Evolutionary conservation across 2,329 filamentous ascomycete genomes (phyloP), one percentile per base, ranked within the genome.

Genomic region (Lecanicillium sp.): DNA sequence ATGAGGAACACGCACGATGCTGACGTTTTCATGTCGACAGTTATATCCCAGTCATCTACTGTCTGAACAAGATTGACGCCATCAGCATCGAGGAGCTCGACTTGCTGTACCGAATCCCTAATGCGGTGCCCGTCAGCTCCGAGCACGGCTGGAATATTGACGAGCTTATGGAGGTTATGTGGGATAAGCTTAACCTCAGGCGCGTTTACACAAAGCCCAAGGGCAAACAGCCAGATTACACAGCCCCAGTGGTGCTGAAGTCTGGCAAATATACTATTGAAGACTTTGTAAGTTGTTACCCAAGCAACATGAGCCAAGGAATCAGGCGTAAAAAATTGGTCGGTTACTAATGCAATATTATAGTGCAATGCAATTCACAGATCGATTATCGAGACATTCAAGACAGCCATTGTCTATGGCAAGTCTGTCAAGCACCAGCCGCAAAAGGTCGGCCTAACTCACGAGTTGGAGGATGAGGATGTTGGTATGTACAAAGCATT

Each of bases 41-140:
- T 59, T 98, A 98, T 60, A 96, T 98, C 48, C 92, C 92, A n/a
- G 92, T 96, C 47, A 86, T 98, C 39, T 98, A 98, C 66, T 92
- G 94, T 30, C 74, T 98, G 53, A 98, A 98, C 76, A 98, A 98
- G 71, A 98, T 98, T 51, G 92, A 98, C 64, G 80, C 89, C 40
- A 96, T 98, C 59, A 90, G 86, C 37, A 96, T 98, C 51, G 90
- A 98, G 64, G 92, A 98, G 64, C 73, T 98, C 45, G 92, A 98
- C 63, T 69, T 98, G 44, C 73, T 98, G 19, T 96, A 98, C 66
- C 82, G 90, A 30, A 98, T 98, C 49, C 92, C 92, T 35, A 94
- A 96, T 58, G 88, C 92, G 12, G 92, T 92, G 43, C 92, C 92
- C 19, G 96, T 98, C 65, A 95, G 89, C 59, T 92, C 90, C 22